Conservation (phyloP, 164 flowering plant species). For the Tetracentron sinense region DNA sequence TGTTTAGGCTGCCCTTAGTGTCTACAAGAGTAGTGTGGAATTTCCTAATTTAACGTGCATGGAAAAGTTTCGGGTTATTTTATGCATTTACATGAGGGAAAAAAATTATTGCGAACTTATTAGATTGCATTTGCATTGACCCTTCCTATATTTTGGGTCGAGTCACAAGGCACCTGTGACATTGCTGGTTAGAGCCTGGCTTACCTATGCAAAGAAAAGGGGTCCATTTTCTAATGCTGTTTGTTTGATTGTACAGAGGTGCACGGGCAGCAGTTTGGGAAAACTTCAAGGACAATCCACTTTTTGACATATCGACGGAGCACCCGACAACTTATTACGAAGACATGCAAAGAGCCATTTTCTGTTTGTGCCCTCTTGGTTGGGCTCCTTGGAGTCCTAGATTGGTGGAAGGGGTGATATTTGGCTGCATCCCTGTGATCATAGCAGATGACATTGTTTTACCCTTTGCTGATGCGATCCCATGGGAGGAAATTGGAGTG, state of each 20-base stretch:
- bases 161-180: too few species aligned
- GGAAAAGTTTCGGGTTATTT: too few species aligned
- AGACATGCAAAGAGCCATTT: slow-evolving; percentile 96
- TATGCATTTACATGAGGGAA: too few species aligned
- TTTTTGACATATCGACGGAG: slow-evolving; percentile 93
- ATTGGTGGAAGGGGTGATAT: slow-evolving; percentile 89
- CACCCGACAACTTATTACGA: slow-evolving; percentile 94
- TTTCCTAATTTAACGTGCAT: too few species aligned
- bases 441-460: slow-evolving; percentile 94
- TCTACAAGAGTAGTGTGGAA: too few species aligned
- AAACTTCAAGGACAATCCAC: slow-evolving; percentile 92
- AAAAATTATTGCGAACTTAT: too few species aligned
- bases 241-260: slow-evolving; percentile 50
- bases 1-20: too few species aligned
- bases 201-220: too few species aligned
- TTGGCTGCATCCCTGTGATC: slow-evolving; percentile 94
- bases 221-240: neutral
- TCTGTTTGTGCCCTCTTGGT: slow-evolving; percentile 92
- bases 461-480: slow-evolving; percentile 96
- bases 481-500: slow-evolving; percentile 95
- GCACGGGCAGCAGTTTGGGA: slow-evolving; percentile 99
- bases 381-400: slow-evolving; percentile 99
- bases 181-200: too few species aligned
- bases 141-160: too few species aligned
- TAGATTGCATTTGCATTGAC: too few species aligned